Conservation (phyloP, 805 yeast genomes). For the Vanderwaltozyma yarrowii region DNA sequence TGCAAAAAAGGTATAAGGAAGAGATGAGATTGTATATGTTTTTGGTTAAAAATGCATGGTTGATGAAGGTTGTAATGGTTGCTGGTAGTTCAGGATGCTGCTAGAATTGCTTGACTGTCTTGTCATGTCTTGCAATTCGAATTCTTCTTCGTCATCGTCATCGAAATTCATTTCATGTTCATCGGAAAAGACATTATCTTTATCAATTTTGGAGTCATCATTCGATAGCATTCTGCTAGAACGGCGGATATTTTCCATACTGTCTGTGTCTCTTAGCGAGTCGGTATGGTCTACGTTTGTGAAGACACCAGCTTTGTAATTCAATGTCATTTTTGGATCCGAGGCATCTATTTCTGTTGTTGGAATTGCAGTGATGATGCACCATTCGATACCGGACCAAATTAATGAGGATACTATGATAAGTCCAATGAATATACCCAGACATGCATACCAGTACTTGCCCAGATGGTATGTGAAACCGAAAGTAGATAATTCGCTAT, state of each 20-base stretch:
- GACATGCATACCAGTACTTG: conserved; percentile 15
- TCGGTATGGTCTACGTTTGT: neutral
- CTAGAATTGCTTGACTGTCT: conserved; percentile 12
- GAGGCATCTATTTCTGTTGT: neutral
- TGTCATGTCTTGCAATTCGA: conserved; percentile 17
- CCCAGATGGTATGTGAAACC: conserved; percentile 23
- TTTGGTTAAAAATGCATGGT: conserved; percentile 16
- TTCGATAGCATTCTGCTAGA: too few species aligned
- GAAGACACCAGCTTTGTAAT: conserved; percentile 1
- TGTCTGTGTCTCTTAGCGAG: neutral
- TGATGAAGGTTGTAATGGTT: conserved; percentile 16
- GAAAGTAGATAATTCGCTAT: conserved; percentile 15
- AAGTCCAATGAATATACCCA: conserved; percentile 16
- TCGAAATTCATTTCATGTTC: neutral
- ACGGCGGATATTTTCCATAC: too few species aligned
- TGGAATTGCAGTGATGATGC: conserved; percentile 7
- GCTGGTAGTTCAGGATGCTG: conserved; percentile 2
- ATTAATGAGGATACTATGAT: conserved; percentile 17
- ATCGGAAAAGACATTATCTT: neutral
- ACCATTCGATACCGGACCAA: conserved; percentile 30
- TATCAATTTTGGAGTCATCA: too few species aligned
- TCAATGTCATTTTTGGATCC: conserved; percentile 1
- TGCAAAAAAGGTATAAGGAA: too few species aligned
- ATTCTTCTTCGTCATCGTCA: conserved; percentile 6
- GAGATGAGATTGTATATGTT: too few species aligned